phyloP scores from a whole-genome alignment of 768 basidiomycete genomes.

The Agaricus subrufescens region DNA sequence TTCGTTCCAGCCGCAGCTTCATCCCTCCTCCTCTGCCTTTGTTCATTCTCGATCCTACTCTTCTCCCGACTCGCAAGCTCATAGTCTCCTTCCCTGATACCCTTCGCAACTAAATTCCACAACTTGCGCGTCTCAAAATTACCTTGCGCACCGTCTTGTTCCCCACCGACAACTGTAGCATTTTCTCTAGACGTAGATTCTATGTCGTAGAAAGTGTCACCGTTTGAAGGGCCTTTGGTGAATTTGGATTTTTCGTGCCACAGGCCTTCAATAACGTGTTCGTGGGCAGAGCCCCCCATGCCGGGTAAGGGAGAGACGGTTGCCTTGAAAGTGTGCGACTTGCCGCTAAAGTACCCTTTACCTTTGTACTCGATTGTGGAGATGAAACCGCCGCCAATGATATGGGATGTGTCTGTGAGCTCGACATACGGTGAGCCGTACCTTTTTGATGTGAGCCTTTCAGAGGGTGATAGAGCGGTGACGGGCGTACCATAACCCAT shows the following conservation, averaged over 20 bases:
- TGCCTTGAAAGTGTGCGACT: slow-evolving; percentile 91
- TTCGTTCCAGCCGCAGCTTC: slow-evolving; percentile 66
- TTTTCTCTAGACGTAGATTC: slow-evolving; percentile 72
- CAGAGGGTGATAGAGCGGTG: slow-evolving; percentile 12
- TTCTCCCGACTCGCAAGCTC: slow-evolving; percentile 89
- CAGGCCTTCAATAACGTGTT: slow-evolving; percentile 68
- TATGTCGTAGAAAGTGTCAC: slow-evolving; percentile 74
- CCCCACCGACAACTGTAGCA: slow-evolving; percentile 46
- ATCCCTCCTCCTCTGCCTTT: slow-evolving; percentile 82
- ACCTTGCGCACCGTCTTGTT: slow-evolving; percentile 54
- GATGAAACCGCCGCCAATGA: slow-evolving; percentile 43
- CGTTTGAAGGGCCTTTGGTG: slow-evolving; percentile 26
- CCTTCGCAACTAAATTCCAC: slow-evolving; percentile 85
- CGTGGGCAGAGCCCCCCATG: slow-evolving; percentile 25
- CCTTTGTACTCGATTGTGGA: slow-evolving; percentile 89
- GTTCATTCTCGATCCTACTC: slow-evolving; percentile 92
- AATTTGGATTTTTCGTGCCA: slow-evolving; percentile 73
- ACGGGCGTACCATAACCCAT: slow-evolving; percentile 66
- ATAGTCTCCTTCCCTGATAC: slow-evolving; percentile 88
- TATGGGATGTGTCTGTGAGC: slow-evolving; percentile 76
- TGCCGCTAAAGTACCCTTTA: slow-evolving; percentile 92
- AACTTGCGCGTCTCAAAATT: slow-evolving; percentile 84
- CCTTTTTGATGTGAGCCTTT: slow-evolving; percentile 1
- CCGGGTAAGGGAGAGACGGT: slow-evolving; percentile 50
- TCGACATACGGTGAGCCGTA: slow-evolving; percentile 91